Evolutionary conservation across 805 yeast genomes (phyloP), one percentile per base, ranked within the genome.

Genomic region (Zygosaccharomyces gambellarensis): DNA sequence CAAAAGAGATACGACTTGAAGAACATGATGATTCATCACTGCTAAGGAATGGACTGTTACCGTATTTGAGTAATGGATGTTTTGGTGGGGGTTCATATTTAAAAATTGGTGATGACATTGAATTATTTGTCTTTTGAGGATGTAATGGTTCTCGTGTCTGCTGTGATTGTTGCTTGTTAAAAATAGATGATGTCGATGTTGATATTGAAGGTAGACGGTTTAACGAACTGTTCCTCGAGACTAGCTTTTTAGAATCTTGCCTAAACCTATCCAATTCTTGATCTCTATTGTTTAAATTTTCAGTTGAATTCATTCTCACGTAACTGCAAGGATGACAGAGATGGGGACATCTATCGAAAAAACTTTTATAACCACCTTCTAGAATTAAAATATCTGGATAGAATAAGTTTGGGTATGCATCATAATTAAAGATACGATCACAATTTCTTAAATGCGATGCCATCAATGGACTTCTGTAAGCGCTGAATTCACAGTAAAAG

Each of bases 401-500:
- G 55, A 79, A 80, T 49, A 94, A 73, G 52, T 78, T 72, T 0
- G 99, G 99, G 68, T 94, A 94, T 52, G 77, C 74, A 49, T 83
- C 81, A 53, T 80, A 74, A 65, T 90, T 90, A 46, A 81, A 58
- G 36, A 78, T 77, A 54, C 99, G 78, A 70, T 94, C 99, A 58
- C 86, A 78, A 51, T 83, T 83, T 53, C 99, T 74, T 49, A 94
- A 75, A 64, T 89, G 90, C 47, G 82, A 74, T 1, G 98, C 98
- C 85, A 94, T 81, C 43, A 85, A 72, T 4, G 99, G 99, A n/a
- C 98, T 96, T 51, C 99, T 76, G 63, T 85, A 88, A 5, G 95
- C 81, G 34, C 95, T 85, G 65, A 89, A 92, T 69, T 94, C 99
- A 70, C 99, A 94, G 68, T 94, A 97, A 72, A 94, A 92, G 9